A percentile compares a stretch with the other conserved stretches of the same genome.
These are phyloP conservation scores for Chlamydomonas reinhardtii DNA, from an alignment of 163 green algal genomes.

Conservation along the genomic window DNA sequence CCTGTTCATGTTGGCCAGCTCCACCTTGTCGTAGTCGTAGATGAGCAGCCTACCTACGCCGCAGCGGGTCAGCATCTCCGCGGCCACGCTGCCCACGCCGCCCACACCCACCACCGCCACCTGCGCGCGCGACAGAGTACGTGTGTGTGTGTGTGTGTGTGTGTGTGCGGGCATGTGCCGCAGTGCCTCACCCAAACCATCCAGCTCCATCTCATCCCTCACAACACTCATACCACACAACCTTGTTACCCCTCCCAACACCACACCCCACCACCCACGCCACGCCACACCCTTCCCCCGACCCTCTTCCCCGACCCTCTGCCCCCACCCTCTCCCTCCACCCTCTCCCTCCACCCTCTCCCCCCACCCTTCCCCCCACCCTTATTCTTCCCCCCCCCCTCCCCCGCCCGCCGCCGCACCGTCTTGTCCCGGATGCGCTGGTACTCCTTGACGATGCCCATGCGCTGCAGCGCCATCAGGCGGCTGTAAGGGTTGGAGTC, in stretches of 20 bases:
- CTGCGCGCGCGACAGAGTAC: slow-evolving; percentile 53
- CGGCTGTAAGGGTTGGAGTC: slow-evolving; percentile 94
- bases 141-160: too few relatives aligned
- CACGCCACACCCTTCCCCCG: too few relatives aligned
- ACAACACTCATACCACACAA: too few relatives aligned
- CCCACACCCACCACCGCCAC: slow-evolving; percentile 93
- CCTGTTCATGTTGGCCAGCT: slow-evolving; percentile 99
- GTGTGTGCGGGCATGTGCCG: too few relatives aligned
- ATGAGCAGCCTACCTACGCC: slow-evolving; percentile 91
- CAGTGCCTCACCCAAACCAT: too few relatives aligned
- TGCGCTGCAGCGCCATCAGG: slow-evolving; percentile 95
- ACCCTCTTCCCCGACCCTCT: too few relatives aligned
- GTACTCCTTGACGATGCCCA: slow-evolving; percentile 95
- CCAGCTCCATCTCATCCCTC: too few relatives aligned
- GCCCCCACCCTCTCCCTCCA: too few relatives aligned
- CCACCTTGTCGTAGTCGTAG: slow-evolving; percentile 98
- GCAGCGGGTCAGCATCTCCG: slow-evolving; percentile 98
- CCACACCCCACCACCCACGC: too few relatives aligned
- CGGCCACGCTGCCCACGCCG: slow-evolving; percentile 95
- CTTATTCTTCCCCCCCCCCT: neutral
- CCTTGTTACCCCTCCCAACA: too few relatives aligned
- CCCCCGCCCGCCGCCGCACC: slow-evolving; percentile 41
- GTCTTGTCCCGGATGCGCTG: slow-evolving; percentile 83
- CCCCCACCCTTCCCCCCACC: neutral
- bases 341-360: too few relatives aligned